Conservation (phyloP, 169 alveolate genomes). For the Babesia bigemina region DNA sequence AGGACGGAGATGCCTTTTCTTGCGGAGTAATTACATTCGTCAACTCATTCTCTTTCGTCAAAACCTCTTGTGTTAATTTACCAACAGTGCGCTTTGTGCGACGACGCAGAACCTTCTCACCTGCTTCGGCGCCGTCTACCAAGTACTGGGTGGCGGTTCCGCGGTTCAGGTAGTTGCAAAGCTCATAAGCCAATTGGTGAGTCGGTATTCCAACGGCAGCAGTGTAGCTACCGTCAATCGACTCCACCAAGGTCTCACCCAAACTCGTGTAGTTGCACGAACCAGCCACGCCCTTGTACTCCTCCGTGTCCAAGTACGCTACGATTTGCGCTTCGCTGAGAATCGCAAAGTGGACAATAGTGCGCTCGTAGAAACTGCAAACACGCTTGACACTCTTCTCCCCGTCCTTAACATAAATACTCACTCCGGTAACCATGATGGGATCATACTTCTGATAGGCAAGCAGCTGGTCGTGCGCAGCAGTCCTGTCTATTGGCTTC, state of each 20-base stretch:
- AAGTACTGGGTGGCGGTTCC: no score
- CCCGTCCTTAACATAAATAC: conserved; percentile 27
- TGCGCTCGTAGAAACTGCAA: conserved; percentile 51
- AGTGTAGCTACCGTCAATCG: conserved; percentile 73
- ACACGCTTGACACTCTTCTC: conserved; percentile 4
- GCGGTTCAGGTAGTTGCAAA: neutral
- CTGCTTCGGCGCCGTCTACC: no score
- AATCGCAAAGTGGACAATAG: conserved; percentile 61
- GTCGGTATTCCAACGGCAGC: conserved; percentile 76
- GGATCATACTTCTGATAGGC: conserved; percentile 52
- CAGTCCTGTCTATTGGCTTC: conserved; percentile 70
- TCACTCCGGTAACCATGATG: conserved; percentile 71
- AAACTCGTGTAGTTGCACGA: conserved; percentile 71
- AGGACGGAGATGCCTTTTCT: no score
- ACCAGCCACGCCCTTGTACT: conserved; percentile 67
- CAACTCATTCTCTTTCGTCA: neutral
- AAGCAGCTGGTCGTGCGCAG: conserved; percentile 66
- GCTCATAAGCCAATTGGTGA: conserved; percentile 22
- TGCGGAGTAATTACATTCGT: no score
- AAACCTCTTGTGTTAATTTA: neutral
- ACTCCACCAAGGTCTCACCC: conserved; percentile 69
- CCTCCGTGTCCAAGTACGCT: conserved; percentile 57
- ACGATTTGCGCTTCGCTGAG: conserved; percentile 68
- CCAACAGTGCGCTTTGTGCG: no score
- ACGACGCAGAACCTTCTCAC: no score